Percentiles rank a stretch among this genome's conserved stretches.
These are phyloP conservation scores for Syzygium grande DNA, from an alignment of 345 rosid genomes.

Conservation along the genomic window DNA sequence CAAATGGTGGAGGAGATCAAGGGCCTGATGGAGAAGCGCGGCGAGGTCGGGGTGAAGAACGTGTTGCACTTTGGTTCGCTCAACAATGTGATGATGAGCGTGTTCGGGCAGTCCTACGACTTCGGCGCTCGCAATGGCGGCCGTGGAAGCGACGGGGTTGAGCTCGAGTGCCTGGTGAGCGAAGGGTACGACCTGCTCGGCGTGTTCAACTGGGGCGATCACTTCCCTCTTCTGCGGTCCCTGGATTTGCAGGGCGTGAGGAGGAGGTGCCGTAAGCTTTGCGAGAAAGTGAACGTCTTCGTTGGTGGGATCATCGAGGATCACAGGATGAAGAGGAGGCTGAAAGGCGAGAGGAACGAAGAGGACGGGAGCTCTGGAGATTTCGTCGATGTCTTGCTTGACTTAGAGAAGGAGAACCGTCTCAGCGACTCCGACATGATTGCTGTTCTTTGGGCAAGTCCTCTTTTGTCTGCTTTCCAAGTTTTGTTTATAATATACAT, in stretches of 20 bases:
- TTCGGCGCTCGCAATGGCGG: constrained; percentile 13
- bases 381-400: constrained; percentile 75
- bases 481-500: no score
- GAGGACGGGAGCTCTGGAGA: constrained; percentile 20
- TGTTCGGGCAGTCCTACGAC: constrained; percentile 60
- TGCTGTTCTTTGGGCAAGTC: constrained; percentile 77
- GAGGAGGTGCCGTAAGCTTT: constrained; percentile 46
- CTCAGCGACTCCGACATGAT: constrained; percentile 62
- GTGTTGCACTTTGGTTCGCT: constrained; percentile 62
- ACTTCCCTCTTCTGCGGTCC: constrained; percentile 57
- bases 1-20: constrained; percentile 39
- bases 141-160: constrained; percentile 8
- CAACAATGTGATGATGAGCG: constrained; percentile 70
- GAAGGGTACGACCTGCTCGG: constrained; percentile 78
- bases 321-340: constrained; percentile 27
- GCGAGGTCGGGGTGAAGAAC: constrained; percentile 37
- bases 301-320: constrained; percentile 51
- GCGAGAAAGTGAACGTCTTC: constrained; percentile 39
- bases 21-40: constrained; percentile 9
- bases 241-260: constrained; percentile 75
- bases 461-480: no score
- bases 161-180: constrained; percentile 54
- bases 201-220: constrained; percentile 80
- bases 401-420: constrained; percentile 43
- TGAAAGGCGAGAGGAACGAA: not conserved